Percentiles rank a stretch among this genome's conserved stretches.
These are phyloP conservation scores for Ananas comosus DNA, from an alignment of 176 grass and related monocot genomes.

Conservation along the genomic window DNA sequence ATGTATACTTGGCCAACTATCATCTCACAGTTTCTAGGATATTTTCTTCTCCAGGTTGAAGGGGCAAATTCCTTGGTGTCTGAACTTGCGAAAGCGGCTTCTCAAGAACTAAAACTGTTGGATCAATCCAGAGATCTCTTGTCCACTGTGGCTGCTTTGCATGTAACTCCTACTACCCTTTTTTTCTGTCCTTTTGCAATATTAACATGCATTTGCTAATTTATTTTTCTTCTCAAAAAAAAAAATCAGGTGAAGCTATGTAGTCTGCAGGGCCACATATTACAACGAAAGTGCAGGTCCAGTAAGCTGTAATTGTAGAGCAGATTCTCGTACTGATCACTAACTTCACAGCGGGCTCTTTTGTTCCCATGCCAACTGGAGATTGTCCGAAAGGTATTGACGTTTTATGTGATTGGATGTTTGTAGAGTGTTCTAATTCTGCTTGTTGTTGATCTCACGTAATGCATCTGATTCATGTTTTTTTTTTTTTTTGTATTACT, in stretches of 20 bases:
- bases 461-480: constrained; percentile 1
- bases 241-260: constrained; percentile 72
- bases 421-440: neutral
- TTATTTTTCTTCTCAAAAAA: neutral
- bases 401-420: neutral
- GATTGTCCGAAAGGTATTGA: neutral
- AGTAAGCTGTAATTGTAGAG: neutral
- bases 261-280: constrained; percentile 81
- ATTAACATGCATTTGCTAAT: constrained; percentile 2
- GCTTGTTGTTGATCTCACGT: constrained; percentile 1
- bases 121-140: constrained; percentile 84
- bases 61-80: constrained; percentile 72
- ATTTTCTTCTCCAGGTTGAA: constrained; percentile 43
- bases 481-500: neutral
- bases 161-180: constrained; percentile 38
- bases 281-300: constrained; percentile 45
- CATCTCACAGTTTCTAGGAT: constrained; percentile 1
- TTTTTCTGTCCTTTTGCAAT: neutral
- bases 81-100: constrained; percentile 65
- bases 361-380: neutral
- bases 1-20: neutral
- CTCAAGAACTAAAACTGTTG: constrained; percentile 54
- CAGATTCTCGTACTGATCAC: neutral
- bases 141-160: constrained; percentile 63
- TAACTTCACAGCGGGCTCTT: neutral